Evolutionary conservation across 352 stramenopile genomes (phyloP), one percentile per base, ranked within the genome.

Genomic region (Globisporangium barbulae): DNA sequence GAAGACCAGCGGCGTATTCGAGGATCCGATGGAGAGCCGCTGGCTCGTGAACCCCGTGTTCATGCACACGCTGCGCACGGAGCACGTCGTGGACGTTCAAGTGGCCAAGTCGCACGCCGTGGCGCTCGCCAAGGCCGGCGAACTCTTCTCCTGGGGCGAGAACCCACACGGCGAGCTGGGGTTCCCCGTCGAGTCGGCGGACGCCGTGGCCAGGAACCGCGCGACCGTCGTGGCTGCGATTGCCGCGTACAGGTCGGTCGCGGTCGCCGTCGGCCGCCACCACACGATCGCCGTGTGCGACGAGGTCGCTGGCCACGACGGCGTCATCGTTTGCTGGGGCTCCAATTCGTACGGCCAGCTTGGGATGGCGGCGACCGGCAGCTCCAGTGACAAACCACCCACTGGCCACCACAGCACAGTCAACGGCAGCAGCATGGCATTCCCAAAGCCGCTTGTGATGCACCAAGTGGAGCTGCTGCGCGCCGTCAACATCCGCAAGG

Each of bases 141-240:
- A 89, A 30, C 87, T 99, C 5, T 98, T 97, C 64, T 93, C 88
- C 6, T 99, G 96, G 93, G 97, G 97, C 17, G 94, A 91, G 63
- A 97, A 97, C 63, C 93, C 98, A 57, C 90, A 99, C 39, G 83
- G 85, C 17, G 78, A 86, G 10, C 75, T 93, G 22, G 85, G 87
- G 13, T 83, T 85, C 56, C 64, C 61, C 12, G 70, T 69, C 8
- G 69, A 78, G 17, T 77, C 66, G n/a, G 67, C 78, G 8, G 81
- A 78, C 3, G 64, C 80, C 0, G 80, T 90, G 4, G 75, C 78
- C 15, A 69, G 72, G 17, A 86, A 89, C 65, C 79, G 81, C 31
- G 71, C 82, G 6, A 75, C 74, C 0, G 72, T 89, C 1, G 67
- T 91, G 3, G 69, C 71, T 12, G 67, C 74, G 1, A 78, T 91